phyloP scores from a whole-genome alignment of 2,329 filamentous ascomycete species.

The Mycosphaerella sp. region DNA sequence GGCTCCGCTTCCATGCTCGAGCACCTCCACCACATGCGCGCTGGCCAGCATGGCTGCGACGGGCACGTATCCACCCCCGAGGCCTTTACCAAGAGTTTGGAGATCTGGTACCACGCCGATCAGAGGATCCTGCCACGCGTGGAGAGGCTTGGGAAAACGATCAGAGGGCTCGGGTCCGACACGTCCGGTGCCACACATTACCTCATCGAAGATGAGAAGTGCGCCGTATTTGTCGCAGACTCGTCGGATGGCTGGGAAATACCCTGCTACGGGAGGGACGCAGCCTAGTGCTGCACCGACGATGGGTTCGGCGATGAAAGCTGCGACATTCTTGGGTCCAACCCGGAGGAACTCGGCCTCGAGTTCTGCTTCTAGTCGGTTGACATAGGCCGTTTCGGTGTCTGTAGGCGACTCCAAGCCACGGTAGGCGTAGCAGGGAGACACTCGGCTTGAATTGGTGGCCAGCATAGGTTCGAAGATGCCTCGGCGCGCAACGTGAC shows the following conservation, averaged over 20 bases:
- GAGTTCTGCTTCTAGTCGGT: slow-evolving; percentile 56
- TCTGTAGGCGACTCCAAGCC: slow-evolving; percentile 31
- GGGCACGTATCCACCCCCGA: slow-evolving; percentile 58
- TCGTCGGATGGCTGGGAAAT: slow-evolving; percentile 60
- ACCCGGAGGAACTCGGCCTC: slow-evolving; percentile 59
- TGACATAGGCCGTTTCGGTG: slow-evolving; percentile 53
- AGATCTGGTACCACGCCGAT: slow-evolving; percentile 57
- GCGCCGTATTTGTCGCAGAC: slow-evolving; percentile 66
- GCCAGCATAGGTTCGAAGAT: slow-evolving; percentile 57
- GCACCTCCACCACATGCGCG: slow-evolving; percentile 44
- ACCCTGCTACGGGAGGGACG: slow-evolving; percentile 59
- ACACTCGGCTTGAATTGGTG: slow-evolving; percentile 51
- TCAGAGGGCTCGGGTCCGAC: slow-evolving; percentile 41
- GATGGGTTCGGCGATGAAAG: slow-evolving; percentile 67
- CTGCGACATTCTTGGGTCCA: slow-evolving; percentile 60
- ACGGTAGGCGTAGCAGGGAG: slow-evolving; percentile 61
- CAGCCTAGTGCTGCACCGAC: slow-evolving; percentile 66
- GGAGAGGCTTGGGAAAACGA: slow-evolving; percentile 37
- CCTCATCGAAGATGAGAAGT: slow-evolving; percentile 71
- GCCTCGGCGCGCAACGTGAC: slow-evolving; percentile 54
- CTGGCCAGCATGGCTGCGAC: slow-evolving; percentile 56
- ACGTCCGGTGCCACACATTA: slow-evolving; percentile 63
- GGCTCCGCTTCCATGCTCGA: slow-evolving; percentile 41
- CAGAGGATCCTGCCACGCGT: slow-evolving; percentile 53
- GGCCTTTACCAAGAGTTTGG: slow-evolving; percentile 59